These are phyloP conservation scores for Nannizzia gypsea DNA, from an alignment of 2,329 filamentous ascomycete genomes.

Conservation along the genomic window DNA sequence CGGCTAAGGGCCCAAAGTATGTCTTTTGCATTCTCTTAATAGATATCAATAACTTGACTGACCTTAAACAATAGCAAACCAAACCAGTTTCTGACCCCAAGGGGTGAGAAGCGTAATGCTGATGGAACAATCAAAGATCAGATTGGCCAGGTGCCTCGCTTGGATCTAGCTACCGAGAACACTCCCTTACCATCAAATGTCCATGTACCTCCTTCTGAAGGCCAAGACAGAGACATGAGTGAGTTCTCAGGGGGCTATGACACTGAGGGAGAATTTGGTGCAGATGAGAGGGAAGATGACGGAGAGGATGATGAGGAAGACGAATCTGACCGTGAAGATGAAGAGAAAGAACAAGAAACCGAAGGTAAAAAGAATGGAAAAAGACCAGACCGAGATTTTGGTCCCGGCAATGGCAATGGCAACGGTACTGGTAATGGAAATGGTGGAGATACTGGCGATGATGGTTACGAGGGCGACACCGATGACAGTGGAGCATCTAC, in stretches of 20 bases:
- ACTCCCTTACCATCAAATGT: not conserved
- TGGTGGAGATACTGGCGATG: not conserved
- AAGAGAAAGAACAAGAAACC: not conserved
- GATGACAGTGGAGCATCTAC: not conserved
- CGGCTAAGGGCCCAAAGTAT: not conserved
- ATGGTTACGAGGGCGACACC: not conserved
- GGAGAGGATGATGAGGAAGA: not conserved
- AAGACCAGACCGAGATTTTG: not conserved
- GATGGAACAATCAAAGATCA: conserved; percentile 3
- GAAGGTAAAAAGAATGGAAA: not conserved
- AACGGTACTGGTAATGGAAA: not conserved
- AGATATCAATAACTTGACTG: not conserved
- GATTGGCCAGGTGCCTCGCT: not conserved
- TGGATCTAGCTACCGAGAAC: not conserved
- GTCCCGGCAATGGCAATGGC: not conserved
- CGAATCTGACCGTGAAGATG: not conserved
- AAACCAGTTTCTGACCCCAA: not conserved
- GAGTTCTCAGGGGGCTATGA: not conserved
- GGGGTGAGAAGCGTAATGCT: conserved; percentile 3
- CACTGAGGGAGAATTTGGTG: not conserved
- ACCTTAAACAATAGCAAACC: not conserved
- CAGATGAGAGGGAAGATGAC: not conserved
- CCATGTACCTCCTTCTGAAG: not conserved
- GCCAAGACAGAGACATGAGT: not conserved
- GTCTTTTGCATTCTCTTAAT: not conserved